Base-by-base conservation (phyloP, 306 rosid genomes). In the Begonia masoniana region DNA sequence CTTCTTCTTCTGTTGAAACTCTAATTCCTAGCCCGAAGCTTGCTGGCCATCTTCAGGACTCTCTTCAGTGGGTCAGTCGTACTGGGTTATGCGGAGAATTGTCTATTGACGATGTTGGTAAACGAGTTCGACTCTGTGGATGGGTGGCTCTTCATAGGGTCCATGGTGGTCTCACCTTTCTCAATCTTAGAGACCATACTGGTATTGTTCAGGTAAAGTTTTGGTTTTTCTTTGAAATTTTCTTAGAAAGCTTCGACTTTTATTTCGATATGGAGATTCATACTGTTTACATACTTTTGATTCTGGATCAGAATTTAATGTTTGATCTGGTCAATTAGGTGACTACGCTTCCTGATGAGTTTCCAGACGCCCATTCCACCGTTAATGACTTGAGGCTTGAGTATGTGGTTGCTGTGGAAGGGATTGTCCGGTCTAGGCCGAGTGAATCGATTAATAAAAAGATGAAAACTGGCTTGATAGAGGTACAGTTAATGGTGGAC, bases 71-170 rank as follows among this genome's bases (percentile, higher is more conserved):
- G 97, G 78, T 85, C 50, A 46, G 71, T 35, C 79, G 92, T 23
- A 86, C 78, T 35, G 70, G 55, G 31, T 61, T 61, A 13, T 91
- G 92, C 26, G 94, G 96, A 17, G 65, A 91, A 0, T 58, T 91
- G 62, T 75, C 79, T 52, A 52, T 16, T 3, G 60, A 62, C 16
- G 86, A 85, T 55, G 84, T 78, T 15, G 94, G 92, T 14, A 71
- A 81, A 66, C 75, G 64, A 60, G 92, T 85, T 49, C 71, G 48
- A 21, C 79, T 91, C 45, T 91, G 96, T 70, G 97, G 97, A 5
- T 91, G 96, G 96, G 96, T 91, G 63, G 94, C 97, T 3, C 83
- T 85, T 58, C 97, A 85, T 61, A 74, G 97, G 47, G 76, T 91
- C 66, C 96, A 91, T 48, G 96, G 86, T 66, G 88, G 94, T 54